Percentiles rank a stretch among this genome's conserved stretches.
These are phyloP conservation scores for Lactifluus hygrophoroides DNA, from an alignment of 768 basidiomycete genomes.

Conservation along the genomic window DNA sequence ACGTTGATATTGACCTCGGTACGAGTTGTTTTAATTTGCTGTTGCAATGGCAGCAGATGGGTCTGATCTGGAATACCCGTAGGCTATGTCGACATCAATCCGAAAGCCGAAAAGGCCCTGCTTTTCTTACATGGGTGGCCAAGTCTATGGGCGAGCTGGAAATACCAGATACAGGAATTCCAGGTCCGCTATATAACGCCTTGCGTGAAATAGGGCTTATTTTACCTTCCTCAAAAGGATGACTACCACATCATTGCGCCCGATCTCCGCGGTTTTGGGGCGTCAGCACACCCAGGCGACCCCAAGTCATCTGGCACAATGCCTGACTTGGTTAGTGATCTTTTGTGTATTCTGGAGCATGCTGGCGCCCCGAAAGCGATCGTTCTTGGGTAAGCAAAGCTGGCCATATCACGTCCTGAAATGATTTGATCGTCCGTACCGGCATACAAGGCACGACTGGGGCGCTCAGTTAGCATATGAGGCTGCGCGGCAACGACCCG, in stretches of 20 bases:
- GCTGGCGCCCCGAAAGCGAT: slow-evolving; percentile 40
- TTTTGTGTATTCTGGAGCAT: slow-evolving; percentile 52
- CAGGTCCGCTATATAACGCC: slow-evolving; percentile 30
- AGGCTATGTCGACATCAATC: slow-evolving; percentile 54
- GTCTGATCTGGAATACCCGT: not conserved
- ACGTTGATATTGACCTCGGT: slow-evolving; percentile 14
- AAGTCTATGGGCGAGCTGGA: slow-evolving; percentile 67
- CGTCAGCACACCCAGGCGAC: slow-evolving; percentile 58
- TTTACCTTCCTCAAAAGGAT: slow-evolving; percentile 28
- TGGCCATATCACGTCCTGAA: too few species aligned
- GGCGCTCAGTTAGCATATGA: slow-evolving; percentile 61
- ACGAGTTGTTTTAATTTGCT: not conserved
- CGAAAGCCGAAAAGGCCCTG: slow-evolving; percentile 40
- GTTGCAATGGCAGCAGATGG: not conserved
- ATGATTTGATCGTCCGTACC: not conserved
- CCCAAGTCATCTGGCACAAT: slow-evolving; percentile 48
- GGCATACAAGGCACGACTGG: slow-evolving; percentile 58
- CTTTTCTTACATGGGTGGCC: slow-evolving; percentile 79
- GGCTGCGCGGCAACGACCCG: slow-evolving; percentile 58
- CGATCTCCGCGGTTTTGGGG: slow-evolving; percentile 62
- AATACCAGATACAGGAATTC: slow-evolving; percentile 60
- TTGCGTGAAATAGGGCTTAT: not conserved
- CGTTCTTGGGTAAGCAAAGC: slow-evolving; percentile 51
- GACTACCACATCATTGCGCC: slow-evolving; percentile 57
- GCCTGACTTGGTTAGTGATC: slow-evolving; percentile 52